phyloP scores from a whole-genome alignment of 2,329 filamentous ascomycete genomes.

The Ophiostoma sp. region DNA sequence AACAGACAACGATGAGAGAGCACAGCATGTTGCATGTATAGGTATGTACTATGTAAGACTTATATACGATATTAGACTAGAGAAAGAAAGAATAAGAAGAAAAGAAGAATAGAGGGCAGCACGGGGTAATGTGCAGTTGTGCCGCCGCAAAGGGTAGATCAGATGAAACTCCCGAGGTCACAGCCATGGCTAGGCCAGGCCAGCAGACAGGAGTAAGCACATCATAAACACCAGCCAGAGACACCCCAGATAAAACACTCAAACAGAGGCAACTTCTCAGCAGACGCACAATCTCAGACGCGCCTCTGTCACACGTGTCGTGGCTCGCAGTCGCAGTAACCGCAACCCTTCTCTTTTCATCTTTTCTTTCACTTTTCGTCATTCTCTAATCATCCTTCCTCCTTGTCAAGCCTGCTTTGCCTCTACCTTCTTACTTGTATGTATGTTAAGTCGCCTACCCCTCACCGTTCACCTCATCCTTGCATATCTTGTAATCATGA shows the following conservation, averaged over 20 bases:
- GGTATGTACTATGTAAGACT: no score
- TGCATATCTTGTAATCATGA: conserved; percentile 14
- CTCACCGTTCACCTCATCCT: conserved; percentile 10
- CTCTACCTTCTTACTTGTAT: not conserved
- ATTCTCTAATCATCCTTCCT: no score
- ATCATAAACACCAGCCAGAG: not conserved
- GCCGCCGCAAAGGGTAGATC: not conserved
- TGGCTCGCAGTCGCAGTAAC: conserved; percentile 9
- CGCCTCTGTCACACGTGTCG: not conserved
- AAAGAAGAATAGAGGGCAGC: not conserved
- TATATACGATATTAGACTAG: not conserved
- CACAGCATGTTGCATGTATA: not conserved
- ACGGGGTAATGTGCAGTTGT: not conserved
- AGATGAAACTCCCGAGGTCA: conserved; percentile 3
- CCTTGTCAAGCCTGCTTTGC: not conserved
- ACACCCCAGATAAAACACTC: not conserved
- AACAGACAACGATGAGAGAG: conserved; percentile 1
- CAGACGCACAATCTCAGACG: not conserved
- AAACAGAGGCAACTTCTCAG: not conserved
- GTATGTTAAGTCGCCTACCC: not conserved
- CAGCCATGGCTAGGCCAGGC: not conserved
- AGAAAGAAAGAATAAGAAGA: not conserved
- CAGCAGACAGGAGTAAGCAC: not conserved
- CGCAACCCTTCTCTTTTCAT: not conserved
- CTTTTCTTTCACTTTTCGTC: not conserved